Evolutionary conservation across 345 rosid species (phyloP), one percentile per base, ranked within the genome.

Genomic region (Ceriops decandra): DNA sequence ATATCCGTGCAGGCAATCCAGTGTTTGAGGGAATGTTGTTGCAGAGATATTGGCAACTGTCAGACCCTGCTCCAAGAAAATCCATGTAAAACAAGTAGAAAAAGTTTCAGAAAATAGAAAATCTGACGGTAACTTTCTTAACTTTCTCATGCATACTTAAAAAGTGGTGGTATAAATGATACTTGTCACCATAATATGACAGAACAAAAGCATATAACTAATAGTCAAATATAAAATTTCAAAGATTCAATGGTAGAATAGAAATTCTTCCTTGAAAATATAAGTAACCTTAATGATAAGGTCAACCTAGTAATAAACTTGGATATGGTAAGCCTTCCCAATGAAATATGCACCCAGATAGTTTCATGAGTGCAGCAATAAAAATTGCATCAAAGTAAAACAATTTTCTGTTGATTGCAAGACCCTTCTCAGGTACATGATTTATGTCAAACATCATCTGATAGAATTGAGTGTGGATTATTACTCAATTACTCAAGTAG

Each of bases 21-120:
- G 71, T 26, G 95, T 90, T 77, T 90, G 96, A 0, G 98, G 92
- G 81, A 92, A 90, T 51, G 96, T 87, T 58, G 92, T 92, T 51
- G 96, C 96, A 1, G 98, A 85, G 85, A 92, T 77, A 71, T 85
- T 88, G 64, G 83, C 95, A 56, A 88, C 91, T 2, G 83, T 81
- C 69, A 88, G 80, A 70, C 96, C 96, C 95, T 85, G 59, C 59
- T 24, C 17, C 31, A 24, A 11, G 49, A 42, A 22, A 54, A 9
- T 13, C 21, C 58, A 15, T 26, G 24, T 27, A 24, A 56, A 24
- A 24, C 26, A 56, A 56, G 6, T 10, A 56, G 26, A 7, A 56
- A 54, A 27, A 27, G 20, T 35, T 22, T 13, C n/a, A 20, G 7
- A 35, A 35, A 36, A 54, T 54, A 31, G 35, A 20, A 36, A 8